Evolutionary conservation across 1,139 yeast genomes (phyloP).

Genomic region (Yamadazyma pseudoaaseri): DNA sequence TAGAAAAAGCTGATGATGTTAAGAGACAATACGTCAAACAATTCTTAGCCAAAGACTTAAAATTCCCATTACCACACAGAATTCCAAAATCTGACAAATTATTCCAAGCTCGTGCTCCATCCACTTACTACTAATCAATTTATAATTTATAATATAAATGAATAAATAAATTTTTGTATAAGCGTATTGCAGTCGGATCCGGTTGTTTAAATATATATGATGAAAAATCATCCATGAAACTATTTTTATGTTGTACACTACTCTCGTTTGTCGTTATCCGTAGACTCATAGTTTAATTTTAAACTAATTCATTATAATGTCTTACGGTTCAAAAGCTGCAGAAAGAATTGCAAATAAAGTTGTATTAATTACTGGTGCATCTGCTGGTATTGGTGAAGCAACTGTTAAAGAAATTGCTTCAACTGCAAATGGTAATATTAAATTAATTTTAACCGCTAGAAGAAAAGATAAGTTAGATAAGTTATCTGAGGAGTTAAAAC

Average conservation of each 20-base stretch:
- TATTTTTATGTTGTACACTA: neutral
- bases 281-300: neutral
- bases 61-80: constrained; percentile 99
- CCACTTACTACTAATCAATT: constrained; percentile 81
- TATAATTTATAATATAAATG: constrained; percentile 11
- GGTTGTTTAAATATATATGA: neutral
- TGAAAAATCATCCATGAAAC: neutral
- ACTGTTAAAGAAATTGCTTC: constrained; percentile 40
- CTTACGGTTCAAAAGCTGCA: constrained; percentile 54
- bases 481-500: constrained; percentile 25
- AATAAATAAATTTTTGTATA: constrained; percentile 9
- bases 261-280: neutral
- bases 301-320: constrained; percentile 23
- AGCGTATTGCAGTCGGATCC: neutral
- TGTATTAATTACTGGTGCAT: constrained; percentile 71
- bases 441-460: constrained; percentile 43
- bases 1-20: constrained; percentile 96
- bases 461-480: constrained; percentile 36
- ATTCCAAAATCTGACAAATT: constrained; percentile 86
- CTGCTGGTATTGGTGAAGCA: constrained; percentile 59
- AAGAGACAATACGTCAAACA: constrained; percentile 99
- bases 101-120: constrained; percentile 91
- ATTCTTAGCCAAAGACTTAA: constrained; percentile 92
- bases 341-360: constrained; percentile 61
- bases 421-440: constrained; percentile 38